These are phyloP conservation scores for Oryza glaberrima DNA, from an alignment of 176 grass and related monocot genomes.

Conservation along the genomic window DNA sequence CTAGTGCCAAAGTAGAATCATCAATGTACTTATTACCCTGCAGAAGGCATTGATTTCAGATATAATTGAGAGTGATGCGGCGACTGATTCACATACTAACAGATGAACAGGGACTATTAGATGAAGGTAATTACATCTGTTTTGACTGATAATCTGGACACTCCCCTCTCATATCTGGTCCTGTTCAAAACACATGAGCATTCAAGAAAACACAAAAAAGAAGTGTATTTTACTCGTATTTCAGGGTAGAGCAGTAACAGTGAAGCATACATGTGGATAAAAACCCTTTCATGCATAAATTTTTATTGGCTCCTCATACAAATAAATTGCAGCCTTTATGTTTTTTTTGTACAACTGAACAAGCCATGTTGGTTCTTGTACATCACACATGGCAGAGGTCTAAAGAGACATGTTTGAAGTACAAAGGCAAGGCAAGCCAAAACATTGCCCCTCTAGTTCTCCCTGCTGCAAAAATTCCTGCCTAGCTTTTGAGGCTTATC, in stretches of 20 bases:
- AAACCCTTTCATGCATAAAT: background rate
- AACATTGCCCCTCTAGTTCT: conserved; percentile 43
- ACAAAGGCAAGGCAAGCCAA: conserved; percentile 26
- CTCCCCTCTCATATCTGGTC: conserved; percentile 17
- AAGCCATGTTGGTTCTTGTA: conserved; percentile 24
- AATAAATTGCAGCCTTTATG: conserved; percentile 34
- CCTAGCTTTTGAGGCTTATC: conserved; percentile 58
- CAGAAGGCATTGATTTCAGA: background rate
- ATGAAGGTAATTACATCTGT: conserved; percentile 8
- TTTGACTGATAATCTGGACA: conserved; percentile 11
- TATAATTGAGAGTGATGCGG: background rate
- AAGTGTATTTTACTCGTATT: background rate
- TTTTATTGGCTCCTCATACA: conserved; percentile 20
- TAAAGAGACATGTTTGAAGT: conserved; percentile 47
- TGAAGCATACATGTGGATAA: conserved; percentile 7
- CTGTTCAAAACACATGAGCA: background rate
- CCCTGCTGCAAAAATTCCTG: conserved; percentile 28
- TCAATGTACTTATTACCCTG: background rate
- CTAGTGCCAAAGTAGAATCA: conserved; percentile 31
- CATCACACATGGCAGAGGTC: conserved; percentile 39
- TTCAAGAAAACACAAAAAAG: background rate
- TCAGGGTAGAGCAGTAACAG: background rate
- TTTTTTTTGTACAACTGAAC: conserved; percentile 23
- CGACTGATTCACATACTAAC: conserved; percentile 7
- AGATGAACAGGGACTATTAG: conserved; percentile 35